A percentile compares a stretch with the other conserved stretches of the same genome.
These are phyloP conservation scores for Malus hybrid DNA, from an alignment of 331 rosid species.

Conservation along the genomic window DNA sequence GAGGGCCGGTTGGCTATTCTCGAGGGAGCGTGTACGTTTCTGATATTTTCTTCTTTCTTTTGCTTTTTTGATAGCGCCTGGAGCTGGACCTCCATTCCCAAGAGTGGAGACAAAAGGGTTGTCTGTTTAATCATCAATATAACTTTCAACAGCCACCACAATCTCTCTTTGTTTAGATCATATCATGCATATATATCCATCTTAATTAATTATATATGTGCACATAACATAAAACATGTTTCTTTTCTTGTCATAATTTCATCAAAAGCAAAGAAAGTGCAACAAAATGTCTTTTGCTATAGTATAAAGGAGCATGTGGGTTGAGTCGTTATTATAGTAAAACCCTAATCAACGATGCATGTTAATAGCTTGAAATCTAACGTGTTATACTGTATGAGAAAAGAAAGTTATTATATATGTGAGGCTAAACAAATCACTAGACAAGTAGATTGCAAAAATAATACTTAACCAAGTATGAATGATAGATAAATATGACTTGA, in stretches of 20 bases:
- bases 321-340: no score
- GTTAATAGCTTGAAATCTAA: no score
- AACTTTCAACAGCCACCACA: constrained; percentile 19
- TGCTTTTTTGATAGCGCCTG: constrained; percentile 41
- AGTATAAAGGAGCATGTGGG: no score
- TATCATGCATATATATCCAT: background rate
- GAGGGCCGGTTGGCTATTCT: constrained; percentile 20
- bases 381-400: no score
- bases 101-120: constrained; percentile 70
- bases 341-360: no score
- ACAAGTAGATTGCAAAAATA: background rate
- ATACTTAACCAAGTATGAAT: background rate
- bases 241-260: constrained; percentile 10
- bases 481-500: background rate
- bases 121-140: constrained; percentile 45
- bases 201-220: background rate
- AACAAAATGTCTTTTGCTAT: background rate
- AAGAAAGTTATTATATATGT: no score
- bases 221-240: background rate
- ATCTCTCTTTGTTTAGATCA: constrained; percentile 3
- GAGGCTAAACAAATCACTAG: background rate
- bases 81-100: constrained; percentile 36
- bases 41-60: constrained; percentile 17
- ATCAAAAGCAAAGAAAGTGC: background rate
- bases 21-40: constrained; percentile 52